Evolutionary conservation across 148 eudicot species (phyloP), one percentile per base, ranked within the genome.

Genomic region (Pharnaceum exiguum): DNA sequence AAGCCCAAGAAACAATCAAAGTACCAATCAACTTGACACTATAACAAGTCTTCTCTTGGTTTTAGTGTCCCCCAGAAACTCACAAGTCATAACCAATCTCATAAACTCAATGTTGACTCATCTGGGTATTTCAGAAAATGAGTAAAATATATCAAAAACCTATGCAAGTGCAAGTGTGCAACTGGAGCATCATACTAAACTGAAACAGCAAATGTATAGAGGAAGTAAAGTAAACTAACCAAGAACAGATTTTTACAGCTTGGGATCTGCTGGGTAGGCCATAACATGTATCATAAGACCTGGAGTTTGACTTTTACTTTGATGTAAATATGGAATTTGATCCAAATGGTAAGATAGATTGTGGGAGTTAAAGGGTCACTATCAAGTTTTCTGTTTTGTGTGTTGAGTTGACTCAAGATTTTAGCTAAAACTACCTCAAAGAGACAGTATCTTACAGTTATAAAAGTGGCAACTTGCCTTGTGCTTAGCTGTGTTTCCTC

Each of bases 251-350:
- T 23, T 55, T 3, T 26, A 29, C 3, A 22, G 43, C 10, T 31
- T 39, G 49, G 45, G 68, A 70, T 70, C 68, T 70, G 68, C 68
- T 70, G 68, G 43, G 24, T 19, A 25, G n/a, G n/a, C n/a, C n/a
- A n/a, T n/a, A n/a, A n/a, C n/a, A 43, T 59, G 32, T 12, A 36
- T 26, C 13, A 47, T 48, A 10, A n/a, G n/a, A n/a, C n/a, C 9
- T 16, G 13, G 25, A 11, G 15, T 5, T 49, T 15, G 27, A 50
- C 36, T 39, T 44, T n/a, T n/a, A n/a, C n/a, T n/a, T n/a, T n/a
- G n/a, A 57, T 29, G 28, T 44, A 26, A 12, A 10, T 43, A 38
- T 3, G 22, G 7, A 10, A 12, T 47, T 27, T 16, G 46, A 1
- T 2, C 2, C 7, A 16, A 11, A 9, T 4, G 4, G 2, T 17